phyloP scores from a whole-genome alignment of 2,329 filamentous ascomycete species.

The Cadophora luteo-olivacea region DNA sequence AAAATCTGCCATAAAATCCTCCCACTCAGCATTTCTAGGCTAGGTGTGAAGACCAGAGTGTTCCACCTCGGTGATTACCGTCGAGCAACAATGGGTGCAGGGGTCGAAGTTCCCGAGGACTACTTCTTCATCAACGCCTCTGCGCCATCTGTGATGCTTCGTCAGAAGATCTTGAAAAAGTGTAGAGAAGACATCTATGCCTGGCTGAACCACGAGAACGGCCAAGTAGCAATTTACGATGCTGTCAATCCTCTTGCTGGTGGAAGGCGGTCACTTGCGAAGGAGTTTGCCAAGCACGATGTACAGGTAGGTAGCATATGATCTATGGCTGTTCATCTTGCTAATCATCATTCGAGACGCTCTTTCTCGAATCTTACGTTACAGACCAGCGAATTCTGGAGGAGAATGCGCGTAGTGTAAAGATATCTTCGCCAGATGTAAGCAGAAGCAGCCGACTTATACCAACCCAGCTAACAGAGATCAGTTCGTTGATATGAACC shows the following conservation, averaged over 20 bases:
- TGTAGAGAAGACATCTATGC: constrained; percentile 97
- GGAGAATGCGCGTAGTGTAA: constrained; percentile 96
- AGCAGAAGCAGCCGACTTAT: constrained; percentile 41
- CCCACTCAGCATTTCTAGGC: constrained; percentile 54
- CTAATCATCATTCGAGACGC: constrained; percentile 62
- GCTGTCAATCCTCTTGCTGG: constrained; percentile 91
- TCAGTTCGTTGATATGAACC: constrained; percentile 88
- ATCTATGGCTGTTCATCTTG: neutral
- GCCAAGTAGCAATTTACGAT: constrained; percentile 98
- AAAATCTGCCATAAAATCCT: neutral
- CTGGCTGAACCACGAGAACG: constrained; percentile 96
- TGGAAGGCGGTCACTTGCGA: constrained; percentile 83
- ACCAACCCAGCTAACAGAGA: constrained; percentile 25
- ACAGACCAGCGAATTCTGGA: constrained; percentile 92
- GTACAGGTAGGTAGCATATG: constrained; percentile 68
- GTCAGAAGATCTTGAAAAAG: constrained; percentile 97
- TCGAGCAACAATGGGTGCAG: constrained; percentile 84
- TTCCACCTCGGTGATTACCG: constrained; percentile 98
- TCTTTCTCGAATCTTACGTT: constrained; percentile 96
- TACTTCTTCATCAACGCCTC: constrained; percentile 98
- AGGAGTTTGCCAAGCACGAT: constrained; percentile 97
- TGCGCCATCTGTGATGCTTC: constrained; percentile 86
- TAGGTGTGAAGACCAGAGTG: constrained; percentile 96
- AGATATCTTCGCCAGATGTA: constrained; percentile 96
- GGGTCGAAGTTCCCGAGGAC: constrained; percentile 87